Evolutionary conservation across 2,329 filamentous ascomycete genomes (phyloP), one percentile per base, ranked within the genome.

Genomic region (Apiospora hydei): DNA sequence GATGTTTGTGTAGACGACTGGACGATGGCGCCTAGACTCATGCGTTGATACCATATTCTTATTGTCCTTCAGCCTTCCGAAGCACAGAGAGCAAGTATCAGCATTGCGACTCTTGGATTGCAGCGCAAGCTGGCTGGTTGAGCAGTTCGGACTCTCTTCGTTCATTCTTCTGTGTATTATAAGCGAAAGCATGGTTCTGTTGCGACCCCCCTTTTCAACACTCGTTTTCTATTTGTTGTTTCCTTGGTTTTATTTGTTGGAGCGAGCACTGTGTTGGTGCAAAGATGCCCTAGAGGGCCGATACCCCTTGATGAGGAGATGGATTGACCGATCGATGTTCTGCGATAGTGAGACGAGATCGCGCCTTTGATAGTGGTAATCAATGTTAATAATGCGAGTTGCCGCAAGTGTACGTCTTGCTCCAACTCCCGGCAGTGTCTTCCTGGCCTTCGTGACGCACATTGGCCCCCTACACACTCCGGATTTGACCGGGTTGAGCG

Each of bases 241-340:
- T 69, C 68, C 68, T 69, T 69, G 44, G 24, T 49, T 69, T 34
- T 10, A 18, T 49, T 69, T 24, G 24, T 69, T 46, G 44, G 43
- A 43, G 47, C 68, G 43, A 43, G 47, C 68, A 69, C 68, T 41
- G 21, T 46, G 4, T 67, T 26, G 44, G 47, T 57, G 38, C 57
- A 7, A 51, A 41, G 47, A 69, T 43, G 47, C 68, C 68, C 47
- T 34, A 18, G 68, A 57, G 30, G 47, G 68, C 68, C 49, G 68
- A 69, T 69, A 69, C 68, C 68, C 68, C 67, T 49, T 38, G 44
- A 49, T 69, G 67, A 44, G 34, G 67, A 49, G 67, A 13, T 41
- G 57, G 57, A 7, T 41, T 41, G 57, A 41, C n/a, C 30, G 57
- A 64, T 24, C 8, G 57, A 64, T n/a, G 34, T 41, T 41, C 30